Evolutionary conservation across 2,329 filamentous ascomycete genomes (phyloP), one percentile per base, ranked within the genome.

Genomic region (Scortechinia acanthostroma): DNA sequence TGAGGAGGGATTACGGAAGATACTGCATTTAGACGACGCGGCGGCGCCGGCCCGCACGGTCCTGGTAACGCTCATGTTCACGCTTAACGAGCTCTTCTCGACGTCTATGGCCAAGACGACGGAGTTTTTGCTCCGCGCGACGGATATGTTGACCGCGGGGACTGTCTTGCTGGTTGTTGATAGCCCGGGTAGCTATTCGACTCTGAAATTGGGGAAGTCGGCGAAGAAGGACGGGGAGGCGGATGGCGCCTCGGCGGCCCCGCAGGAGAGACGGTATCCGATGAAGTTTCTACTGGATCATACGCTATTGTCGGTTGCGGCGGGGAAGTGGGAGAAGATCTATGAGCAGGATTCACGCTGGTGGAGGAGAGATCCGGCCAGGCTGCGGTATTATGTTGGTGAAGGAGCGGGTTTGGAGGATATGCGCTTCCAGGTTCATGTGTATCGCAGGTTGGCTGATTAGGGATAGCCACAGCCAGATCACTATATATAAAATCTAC

Each of bases 261-360:
- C n/a, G n/a, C 64, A 2, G 58, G 71, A 50, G 73, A 73, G 63
- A 52, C 74, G 71, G 47, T 84, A 84, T 58, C 80, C 79, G 0
- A 83, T 84, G 79, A 75, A 78, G 50, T 83, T 78, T 69, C 58
- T 84, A 22, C 63, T 84, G 15, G 78, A 83, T 51, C 74, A 81
- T 54, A 76, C 76, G 2, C 57, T 84, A 33, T 55, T 81, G 14
- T 62, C 63, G 5, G 60, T 66, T 33, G 65, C 67, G 14, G 55
- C 4, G 43, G 45, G 16, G 47, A 62, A 68, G 46, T 83, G 80
- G 80, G 67, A 74, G 52, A 75, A 77, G 51, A 44, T 80, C 3
- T 55, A 70, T 10, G 68, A 70, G 35, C 70, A 81, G 50, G 75
- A 80, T 42, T 79, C 74, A n/a, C 63, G 68, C 45, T 83, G 80